Evolutionary conservation across 2,329 filamentous ascomycete genomes (phyloP), one percentile per base, ranked within the genome.

Genomic region (Diaporthe nobilis): DNA sequence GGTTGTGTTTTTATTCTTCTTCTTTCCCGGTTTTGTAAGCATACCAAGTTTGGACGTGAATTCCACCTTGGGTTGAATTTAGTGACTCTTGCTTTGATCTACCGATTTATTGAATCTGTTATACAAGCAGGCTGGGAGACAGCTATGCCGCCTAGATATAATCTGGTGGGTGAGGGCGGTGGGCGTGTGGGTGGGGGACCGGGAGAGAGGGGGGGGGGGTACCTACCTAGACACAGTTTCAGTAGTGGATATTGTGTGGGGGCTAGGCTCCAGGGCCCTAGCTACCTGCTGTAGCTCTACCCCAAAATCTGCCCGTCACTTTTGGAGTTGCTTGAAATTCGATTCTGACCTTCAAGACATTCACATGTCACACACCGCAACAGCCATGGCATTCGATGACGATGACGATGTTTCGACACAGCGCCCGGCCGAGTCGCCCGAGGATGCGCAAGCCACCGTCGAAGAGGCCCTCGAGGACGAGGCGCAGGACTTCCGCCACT

Each of bases 401-500:
- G 80, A 81, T 76, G 80, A 83, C 74, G 80, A 80, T 8, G 44
- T 63, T 57, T 49, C 73, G 17, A n/a, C 68, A 6, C 49, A 51
- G 55, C 44, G 44, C 17, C 47, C 78, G 5, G 77, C 81, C 39
- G 80, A 82, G 49, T 63, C 72, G 10, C 80, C 82, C 25, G 83
- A 84, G 57, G 83, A 84, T 47, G 81, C 78, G 12, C 70, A 72
- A 20, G 79, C 80, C 12, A 80, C 81, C 31, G 84, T 85, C 55
- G 92, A 94, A 74, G 88, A 91, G 65, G 91, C 92, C 77, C 88
- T 92, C 72, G 93, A 93, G 55, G 96, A 98, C 80, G 94, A 96
- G 83, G 91, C 93, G 2, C 95, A 96, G 81, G 96, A 98, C 85
- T 98, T 96, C 84, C 93, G 94, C 78, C 93, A 96, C 77, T 92